Percentiles rank a stretch among this genome's conserved stretches.
Evolutionary conservation across 139 green algal species (phyloP).

Genomic region (Parachlorella kessleri): DNA sequence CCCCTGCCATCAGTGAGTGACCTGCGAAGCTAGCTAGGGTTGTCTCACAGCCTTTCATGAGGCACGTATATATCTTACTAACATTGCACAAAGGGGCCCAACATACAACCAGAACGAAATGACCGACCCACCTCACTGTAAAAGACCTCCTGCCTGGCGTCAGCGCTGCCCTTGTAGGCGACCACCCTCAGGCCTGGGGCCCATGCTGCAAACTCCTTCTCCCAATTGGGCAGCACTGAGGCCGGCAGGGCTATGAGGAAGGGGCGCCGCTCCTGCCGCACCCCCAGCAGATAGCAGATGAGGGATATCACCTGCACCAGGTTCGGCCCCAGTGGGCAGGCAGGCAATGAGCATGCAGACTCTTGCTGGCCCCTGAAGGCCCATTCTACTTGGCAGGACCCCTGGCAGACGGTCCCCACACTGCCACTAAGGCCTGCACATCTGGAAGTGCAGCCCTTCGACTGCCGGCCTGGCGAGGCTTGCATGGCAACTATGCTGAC

Average conservation of each 20-base stretch:
- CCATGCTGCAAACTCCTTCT: constrained; percentile 76
- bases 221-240: constrained; percentile 85
- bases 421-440: too few species aligned
- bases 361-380: constrained; percentile 38
- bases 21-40: too few species aligned
- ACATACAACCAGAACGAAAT: too few species aligned
- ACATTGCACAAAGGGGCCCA: too few species aligned
- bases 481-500: too few species aligned
- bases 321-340: constrained; percentile 6
- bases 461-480: too few species aligned
- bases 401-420: too few species aligned
- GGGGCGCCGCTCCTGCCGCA: constrained; percentile 40
- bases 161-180: constrained; percentile 37
- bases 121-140: not conserved
- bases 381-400: too few species aligned
- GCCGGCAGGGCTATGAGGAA: constrained; percentile 84
- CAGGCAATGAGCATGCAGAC: constrained; percentile 47
- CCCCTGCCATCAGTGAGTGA: too few species aligned
- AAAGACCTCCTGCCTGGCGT: constrained; percentile 35
- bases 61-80: too few species aligned
- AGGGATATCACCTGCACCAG: constrained; percentile 62
- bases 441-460: too few species aligned
- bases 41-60: too few species aligned
- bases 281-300: constrained; percentile 45
- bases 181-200: constrained; percentile 78